Base-by-base conservation (phyloP, 2,329 filamentous ascomycete species). In the Colletotrichum tanaceti region DNA sequence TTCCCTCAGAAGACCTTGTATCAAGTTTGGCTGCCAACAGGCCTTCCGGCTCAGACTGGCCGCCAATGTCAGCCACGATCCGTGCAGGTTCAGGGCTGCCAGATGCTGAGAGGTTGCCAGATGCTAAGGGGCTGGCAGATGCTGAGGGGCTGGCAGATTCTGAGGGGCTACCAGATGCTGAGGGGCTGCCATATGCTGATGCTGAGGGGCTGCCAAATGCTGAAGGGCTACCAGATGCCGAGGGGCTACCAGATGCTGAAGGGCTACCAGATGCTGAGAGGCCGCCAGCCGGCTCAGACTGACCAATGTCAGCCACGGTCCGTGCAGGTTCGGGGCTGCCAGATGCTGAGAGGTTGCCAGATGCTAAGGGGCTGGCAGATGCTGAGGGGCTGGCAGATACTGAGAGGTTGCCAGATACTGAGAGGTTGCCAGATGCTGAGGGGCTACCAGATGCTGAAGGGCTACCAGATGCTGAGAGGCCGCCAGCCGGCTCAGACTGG, bases 301-400 rank as follows among this genome's bases (percentile, higher is more conserved):
- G 32, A 9, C 73, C n/a, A 16, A 65, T 68, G n/a, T 77, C 73
- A 63, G 74, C 78, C 7, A 73, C 71, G 20, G 77, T 71, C 3
- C 70, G 70, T 1, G 68, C 24, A 24, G 46, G 47, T 38, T 70
- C 53, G 0, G 66, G 24, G 32, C 66, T 70, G 5, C 41, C n/a
- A 0, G 60, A 18, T 3, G 38, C 11, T 18, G 52, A 11, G n/a
- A n/a, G n/a, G n/a, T n/a, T n/a, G n/a, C n/a, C n/a, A n/a, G n/a
- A n/a, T n/a, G n/a, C n/a, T n/a, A n/a, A n/a, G n/a, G 66, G 24
- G 32, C 66, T 70, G 5, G 35, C n/a, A 0, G 60, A 18, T 3
- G 38, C 11, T 18, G 52, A 11, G n/a, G 66, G 24, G 32, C 66
- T 70, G 5, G 35, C n/a, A 0, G 60, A 18, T 3, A 38, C 11